phyloP scores from a whole-genome alignment of 2,329 filamentous ascomycete species.

The Malbranchea cinnamomea region DNA sequence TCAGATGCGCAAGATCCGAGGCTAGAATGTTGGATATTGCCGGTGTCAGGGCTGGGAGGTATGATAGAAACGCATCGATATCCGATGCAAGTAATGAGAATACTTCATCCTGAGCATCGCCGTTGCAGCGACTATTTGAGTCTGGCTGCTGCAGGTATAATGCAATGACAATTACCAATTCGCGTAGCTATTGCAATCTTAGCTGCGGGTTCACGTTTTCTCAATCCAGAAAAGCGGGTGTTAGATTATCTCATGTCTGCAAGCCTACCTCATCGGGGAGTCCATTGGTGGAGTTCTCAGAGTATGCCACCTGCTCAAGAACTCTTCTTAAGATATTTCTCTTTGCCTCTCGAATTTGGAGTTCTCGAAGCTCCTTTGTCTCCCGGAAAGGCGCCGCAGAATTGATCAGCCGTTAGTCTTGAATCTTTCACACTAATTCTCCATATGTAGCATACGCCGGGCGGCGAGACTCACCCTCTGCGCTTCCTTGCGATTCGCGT shows the following conservation, averaged over 20 bases:
- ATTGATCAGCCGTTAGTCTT: no score
- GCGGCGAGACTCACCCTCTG: conserved; percentile 17
- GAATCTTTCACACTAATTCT: no score
- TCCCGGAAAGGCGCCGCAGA: no score
- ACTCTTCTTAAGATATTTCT: conserved; percentile 19
- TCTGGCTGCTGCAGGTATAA: conserved; percentile 22
- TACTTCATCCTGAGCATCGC: conserved; percentile 11
- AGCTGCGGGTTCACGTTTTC: neutral
- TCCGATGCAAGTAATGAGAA: conserved; percentile 21
- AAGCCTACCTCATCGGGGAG: conserved; percentile 20
- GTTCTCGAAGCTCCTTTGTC: conserved; percentile 21
- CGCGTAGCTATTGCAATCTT: conserved; percentile 16
- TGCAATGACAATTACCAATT: conserved; percentile 21
- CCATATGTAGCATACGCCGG: neutral
- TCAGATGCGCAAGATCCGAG: conserved; percentile 7
- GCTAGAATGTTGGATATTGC: conserved; percentile 6
- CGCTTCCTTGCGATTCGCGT: conserved; percentile 17
- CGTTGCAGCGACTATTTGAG: conserved; percentile 12
- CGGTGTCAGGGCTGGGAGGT: conserved; percentile 7
- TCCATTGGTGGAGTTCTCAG: conserved; percentile 18
- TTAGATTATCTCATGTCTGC: neutral
- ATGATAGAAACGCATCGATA: conserved; percentile 20
- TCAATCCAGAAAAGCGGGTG: neutral
- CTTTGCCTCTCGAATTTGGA: conserved; percentile 19
- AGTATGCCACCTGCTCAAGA: conserved; percentile 19